Base-by-base conservation (phyloP, 2,329 filamentous ascomycete genomes). In the Ambrosiella xylebori region DNA sequence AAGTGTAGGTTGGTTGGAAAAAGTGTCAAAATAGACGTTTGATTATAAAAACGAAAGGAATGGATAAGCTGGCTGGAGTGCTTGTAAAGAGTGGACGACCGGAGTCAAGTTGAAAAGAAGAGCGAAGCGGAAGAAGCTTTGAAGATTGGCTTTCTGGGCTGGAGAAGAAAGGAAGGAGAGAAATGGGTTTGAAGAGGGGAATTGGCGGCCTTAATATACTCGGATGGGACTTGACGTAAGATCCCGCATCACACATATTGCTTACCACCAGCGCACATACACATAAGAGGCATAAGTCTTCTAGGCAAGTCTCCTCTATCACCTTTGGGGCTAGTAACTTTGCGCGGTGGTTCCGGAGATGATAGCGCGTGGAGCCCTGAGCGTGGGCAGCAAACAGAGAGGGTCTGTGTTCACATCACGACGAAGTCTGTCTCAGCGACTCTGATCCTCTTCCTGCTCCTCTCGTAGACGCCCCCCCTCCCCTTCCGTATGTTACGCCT, bases 21-120 rank as follows among this genome's bases (percentile, higher is more conserved):
- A n/a, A n/a, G 45, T 51, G 67, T 66, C 63, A 61, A 63, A 65
- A 65, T 67, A 65, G 62, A 54, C 40, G 47, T 44, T 36, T 55
- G 19, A 49, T 5, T 27, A 47, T 47, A 15, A 47, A 17, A 47
- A 47, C 44, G 44, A 57, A 47, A 66, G 66, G 66, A 70, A 67
- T 66, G 68, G 68, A 60, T 65, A 68, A 59, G 61, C 60, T 65
- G 59, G 68, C 59, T 64, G 66, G 65, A 67, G 67, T 69, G 64
- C 63, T 65, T 61, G 62, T 67, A 76, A 77, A 74, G 75, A 78
- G 70, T 77, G 75, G 75, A 78, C 75, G 75, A 78, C 75, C 75
- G 74, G 75, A 71, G 74, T 77, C 74, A 77, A 64, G 61, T 60
- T 57, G 52, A 53, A 54, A 47, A 47, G 71, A 71, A 70, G 71